Evolutionary conservation across 306 rosid genomes (phyloP).

Genomic region (Argentina anserina): DNA sequence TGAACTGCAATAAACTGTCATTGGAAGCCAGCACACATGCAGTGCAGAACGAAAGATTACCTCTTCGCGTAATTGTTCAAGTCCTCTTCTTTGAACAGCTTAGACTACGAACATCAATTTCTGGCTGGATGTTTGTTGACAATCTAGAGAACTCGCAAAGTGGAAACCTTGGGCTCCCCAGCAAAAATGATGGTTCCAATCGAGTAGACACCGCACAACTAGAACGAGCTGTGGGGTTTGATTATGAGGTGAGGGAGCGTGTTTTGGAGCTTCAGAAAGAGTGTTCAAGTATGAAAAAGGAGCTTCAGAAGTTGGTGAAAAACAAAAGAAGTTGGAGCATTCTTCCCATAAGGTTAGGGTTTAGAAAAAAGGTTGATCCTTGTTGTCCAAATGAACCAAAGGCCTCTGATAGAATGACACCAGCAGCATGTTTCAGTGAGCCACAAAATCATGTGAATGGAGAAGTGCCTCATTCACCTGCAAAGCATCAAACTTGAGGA

Average conservation of each 20-base stretch:
- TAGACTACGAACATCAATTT: slow-evolving; percentile 78
- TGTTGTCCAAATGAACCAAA: slow-evolving; percentile 38
- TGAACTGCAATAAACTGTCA: slow-evolving; percentile 81
- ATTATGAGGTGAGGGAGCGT: slow-evolving; percentile 54
- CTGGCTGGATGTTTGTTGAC: slow-evolving; percentile 79
- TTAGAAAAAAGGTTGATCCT: slow-evolving; percentile 45
- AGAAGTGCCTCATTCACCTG: slow-evolving; percentile 27
- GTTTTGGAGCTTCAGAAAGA: slow-evolving; percentile 73
- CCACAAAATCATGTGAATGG: slow-evolving; percentile 37
- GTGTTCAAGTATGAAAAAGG: slow-evolving; percentile 59
- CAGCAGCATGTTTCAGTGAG: slow-evolving; percentile 33
- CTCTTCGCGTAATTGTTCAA: slow-evolving; percentile 73
- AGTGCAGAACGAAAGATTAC: slow-evolving; percentile 81
- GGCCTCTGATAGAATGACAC: slow-evolving; percentile 23
- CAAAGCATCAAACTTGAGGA: slow-evolving; percentile 5
- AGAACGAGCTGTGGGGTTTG: slow-evolving; percentile 16
- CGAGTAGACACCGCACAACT: slow-evolving; percentile 31
- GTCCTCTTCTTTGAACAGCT: slow-evolving; percentile 86
- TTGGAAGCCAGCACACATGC: slow-evolving; percentile 86
- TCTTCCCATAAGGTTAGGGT: slow-evolving; percentile 59
- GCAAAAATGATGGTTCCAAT: slow-evolving; percentile 29
- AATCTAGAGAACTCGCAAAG: slow-evolving; percentile 51
- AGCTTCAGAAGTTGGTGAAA: slow-evolving; percentile 58
- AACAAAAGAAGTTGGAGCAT: slow-evolving; percentile 68
- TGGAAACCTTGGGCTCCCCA: slow-evolving; percentile 41